These are phyloP conservation scores for Torrubiellomyces zombiae DNA, from an alignment of 2,329 filamentous ascomycete genomes.

Conservation along the genomic window DNA sequence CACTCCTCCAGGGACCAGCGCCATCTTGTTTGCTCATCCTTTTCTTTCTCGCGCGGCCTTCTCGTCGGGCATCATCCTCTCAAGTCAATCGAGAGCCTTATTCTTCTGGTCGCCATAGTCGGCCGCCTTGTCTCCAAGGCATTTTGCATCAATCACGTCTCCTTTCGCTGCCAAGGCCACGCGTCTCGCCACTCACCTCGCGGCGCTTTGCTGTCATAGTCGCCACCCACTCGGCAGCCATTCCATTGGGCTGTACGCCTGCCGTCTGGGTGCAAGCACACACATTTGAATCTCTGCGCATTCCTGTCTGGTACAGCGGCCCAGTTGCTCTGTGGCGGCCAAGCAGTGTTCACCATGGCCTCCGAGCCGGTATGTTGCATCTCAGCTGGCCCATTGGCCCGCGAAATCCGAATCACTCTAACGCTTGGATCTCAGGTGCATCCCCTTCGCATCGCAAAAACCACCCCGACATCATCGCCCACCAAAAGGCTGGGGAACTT, in stretches of 20 bases:
- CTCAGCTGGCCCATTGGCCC: conserved; percentile 3
- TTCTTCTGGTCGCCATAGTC: background rate
- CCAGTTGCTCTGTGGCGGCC: conserved; percentile 6
- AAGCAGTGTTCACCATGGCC: conserved; percentile 16
- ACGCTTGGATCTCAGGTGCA: conserved; percentile 37
- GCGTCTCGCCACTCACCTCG: background rate
- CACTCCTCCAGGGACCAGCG: conserved; percentile 1
- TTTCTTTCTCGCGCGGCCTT: too few species aligned
- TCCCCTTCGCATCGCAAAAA: conserved; percentile 67
- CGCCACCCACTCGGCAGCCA: background rate
- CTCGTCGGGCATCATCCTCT: too few species aligned
- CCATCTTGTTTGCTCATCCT: conserved; percentile 1
- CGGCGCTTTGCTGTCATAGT: background rate
- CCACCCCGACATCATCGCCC: conserved; percentile 39
- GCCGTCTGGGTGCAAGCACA: background rate
- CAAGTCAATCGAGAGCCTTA: conserved; percentile 1
- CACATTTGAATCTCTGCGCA: conserved; percentile 12
- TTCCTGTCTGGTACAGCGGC: conserved; percentile 10
- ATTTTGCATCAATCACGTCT: background rate
- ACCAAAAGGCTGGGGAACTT: conserved; percentile 45
- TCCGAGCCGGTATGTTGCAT: conserved; percentile 20
- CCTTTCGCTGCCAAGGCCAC: background rate
- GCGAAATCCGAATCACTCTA: conserved; percentile 2
- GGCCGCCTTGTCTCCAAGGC: background rate
- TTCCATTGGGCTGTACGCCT: background rate